These are phyloP conservation scores for Rhynchospora pubera DNA, from an alignment of 176 grass and related monocot species.

Conservation along the genomic window DNA sequence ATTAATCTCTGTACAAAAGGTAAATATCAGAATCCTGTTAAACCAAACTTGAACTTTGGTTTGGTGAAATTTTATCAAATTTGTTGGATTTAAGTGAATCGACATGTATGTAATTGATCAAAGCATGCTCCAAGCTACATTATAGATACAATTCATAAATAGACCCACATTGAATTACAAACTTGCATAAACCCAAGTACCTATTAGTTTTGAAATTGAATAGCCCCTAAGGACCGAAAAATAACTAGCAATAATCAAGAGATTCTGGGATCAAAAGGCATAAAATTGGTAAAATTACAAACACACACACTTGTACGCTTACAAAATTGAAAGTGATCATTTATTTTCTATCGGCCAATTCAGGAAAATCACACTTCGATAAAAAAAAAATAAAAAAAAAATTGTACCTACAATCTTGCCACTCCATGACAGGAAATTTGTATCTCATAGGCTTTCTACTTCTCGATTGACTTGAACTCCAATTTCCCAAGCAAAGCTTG, in stretches of 20 bases:
- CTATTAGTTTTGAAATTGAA: background rate
- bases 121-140: background rate
- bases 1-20: background rate
- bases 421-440: constrained; percentile 29
- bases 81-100: too few relatives aligned
- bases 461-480: background rate
- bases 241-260: too few relatives aligned
- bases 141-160: too few relatives aligned
- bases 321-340: background rate
- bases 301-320: too few relatives aligned
- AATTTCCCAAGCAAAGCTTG: background rate
- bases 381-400: too few relatives aligned
- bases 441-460: constrained; percentile 12
- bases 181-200: too few relatives aligned
- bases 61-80: background rate
- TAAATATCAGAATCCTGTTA: background rate
- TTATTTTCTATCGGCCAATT: too few relatives aligned
- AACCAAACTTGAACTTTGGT: too few relatives aligned
- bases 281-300: too few relatives aligned
- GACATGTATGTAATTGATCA: background rate
- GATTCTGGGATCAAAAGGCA: background rate
- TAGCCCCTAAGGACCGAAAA: background rate
- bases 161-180: too few relatives aligned
- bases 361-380: too few relatives aligned
- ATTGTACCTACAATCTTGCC: constrained; percentile 40